Percentiles rank a stretch among this genome's conserved stretches.
Conservation (phyloP, 1,139 yeast species). For the Fermentozyma sake region DNA sequence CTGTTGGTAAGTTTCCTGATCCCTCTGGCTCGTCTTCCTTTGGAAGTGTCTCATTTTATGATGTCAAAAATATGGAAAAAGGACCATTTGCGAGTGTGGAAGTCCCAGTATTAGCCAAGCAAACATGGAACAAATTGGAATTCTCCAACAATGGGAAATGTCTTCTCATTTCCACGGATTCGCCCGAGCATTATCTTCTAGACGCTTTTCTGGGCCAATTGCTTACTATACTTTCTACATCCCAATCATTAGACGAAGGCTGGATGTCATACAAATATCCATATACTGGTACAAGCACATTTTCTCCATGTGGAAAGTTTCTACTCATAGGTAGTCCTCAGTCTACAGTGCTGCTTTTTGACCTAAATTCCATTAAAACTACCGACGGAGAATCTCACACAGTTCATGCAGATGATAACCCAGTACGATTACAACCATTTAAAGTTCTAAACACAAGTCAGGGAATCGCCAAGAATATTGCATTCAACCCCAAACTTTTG, state of each 20-base stretch:
- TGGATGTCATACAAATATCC: conserved; percentile 41
- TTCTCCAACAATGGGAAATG: conserved; percentile 80
- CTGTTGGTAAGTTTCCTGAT: conserved; percentile 48
- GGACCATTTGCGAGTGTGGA: conserved; percentile 47
- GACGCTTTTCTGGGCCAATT: conserved; percentile 70
- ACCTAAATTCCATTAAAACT: conserved; percentile 38
- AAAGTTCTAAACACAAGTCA: conserved; percentile 23
- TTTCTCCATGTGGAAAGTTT: conserved; percentile 78
- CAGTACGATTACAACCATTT: conserved; percentile 20
- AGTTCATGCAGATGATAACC: conserved; percentile 16
- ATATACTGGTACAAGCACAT: conserved; percentile 57
- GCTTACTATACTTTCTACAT: conserved; percentile 44
- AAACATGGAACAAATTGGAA: conserved; percentile 63
- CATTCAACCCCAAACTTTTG: conserved; percentile 75
- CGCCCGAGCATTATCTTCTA: conserved; percentile 50
- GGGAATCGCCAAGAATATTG: conserved; percentile 55
- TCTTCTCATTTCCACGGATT: conserved; percentile 61
- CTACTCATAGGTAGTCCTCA: conserved; percentile 55
- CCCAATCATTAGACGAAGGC: conserved; percentile 6
- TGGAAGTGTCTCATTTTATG: conserved; percentile 56
- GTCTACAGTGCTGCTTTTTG: conserved; percentile 60
- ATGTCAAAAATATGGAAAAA: conserved; percentile 51
- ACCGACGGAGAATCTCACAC: conserved; percentile 19
- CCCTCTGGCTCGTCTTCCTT: conserved; percentile 20
- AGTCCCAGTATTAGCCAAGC: conserved; percentile 21